phyloP scores from a whole-genome alignment of 768 basidiomycete species.

The Leccinum olivaceopallidum region DNA sequence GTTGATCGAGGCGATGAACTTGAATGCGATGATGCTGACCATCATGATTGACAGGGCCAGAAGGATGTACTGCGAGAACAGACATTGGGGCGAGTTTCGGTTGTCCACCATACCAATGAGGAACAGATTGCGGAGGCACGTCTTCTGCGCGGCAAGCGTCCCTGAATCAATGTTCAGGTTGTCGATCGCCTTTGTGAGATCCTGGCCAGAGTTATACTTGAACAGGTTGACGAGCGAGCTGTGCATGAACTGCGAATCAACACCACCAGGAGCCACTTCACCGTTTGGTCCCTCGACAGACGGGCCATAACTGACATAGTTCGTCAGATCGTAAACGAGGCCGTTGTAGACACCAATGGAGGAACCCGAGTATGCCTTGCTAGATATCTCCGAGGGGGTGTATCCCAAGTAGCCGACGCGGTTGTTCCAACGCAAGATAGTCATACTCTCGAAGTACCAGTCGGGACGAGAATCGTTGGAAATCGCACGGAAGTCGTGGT shows the following conservation, averaged over 20 bases:
- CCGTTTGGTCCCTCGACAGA: conserved; percentile 50
- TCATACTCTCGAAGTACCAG: conserved; percentile 98
- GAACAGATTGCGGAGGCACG: conserved; percentile 93
- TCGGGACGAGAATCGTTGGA: conserved; percentile 92
- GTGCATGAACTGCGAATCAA: conserved; percentile 70
- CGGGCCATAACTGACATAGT: conserved; percentile 75
- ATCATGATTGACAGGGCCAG: conserved; percentile 88
- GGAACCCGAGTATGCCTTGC: conserved; percentile 60
- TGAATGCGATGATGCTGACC: conserved; percentile 95
- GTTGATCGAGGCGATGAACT: conserved; percentile 90
- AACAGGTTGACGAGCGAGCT: conserved; percentile 68
- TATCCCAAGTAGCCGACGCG: conserved; percentile 89
- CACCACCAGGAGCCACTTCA: conserved; percentile 40
- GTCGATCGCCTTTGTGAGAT: conserved; percentile 78
- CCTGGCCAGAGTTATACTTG: conserved; percentile 68
- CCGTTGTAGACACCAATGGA: conserved; percentile 86
- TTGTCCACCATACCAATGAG: conserved; percentile 90
- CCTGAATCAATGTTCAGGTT: conserved; percentile 57
- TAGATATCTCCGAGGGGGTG: conserved; percentile 71
- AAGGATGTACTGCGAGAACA: conserved; percentile 89
- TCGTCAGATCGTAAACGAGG: conserved; percentile 83
- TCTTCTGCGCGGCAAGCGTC: conserved; percentile 70
- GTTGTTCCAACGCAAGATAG: conserved; percentile 84
- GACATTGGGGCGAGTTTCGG: conserved; percentile 88
- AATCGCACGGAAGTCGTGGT: conserved; percentile 94